phyloP scores from a whole-genome alignment of 768 basidiomycete species.

The Lactifluus subvellereus region DNA sequence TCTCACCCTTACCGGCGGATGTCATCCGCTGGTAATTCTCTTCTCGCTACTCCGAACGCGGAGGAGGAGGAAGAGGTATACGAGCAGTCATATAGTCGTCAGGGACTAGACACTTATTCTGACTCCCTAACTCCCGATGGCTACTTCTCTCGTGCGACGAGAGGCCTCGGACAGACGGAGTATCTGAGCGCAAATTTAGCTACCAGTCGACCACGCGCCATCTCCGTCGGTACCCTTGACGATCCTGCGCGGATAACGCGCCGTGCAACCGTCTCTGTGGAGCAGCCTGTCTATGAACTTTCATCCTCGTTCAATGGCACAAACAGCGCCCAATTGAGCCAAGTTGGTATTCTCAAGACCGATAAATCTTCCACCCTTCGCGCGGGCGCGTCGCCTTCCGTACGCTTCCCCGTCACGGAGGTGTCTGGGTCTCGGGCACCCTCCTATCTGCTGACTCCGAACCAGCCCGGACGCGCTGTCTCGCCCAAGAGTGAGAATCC shows the following conservation, averaged over 20 bases:
- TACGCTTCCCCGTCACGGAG: constrained; percentile 24
- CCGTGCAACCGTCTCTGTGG: constrained; percentile 43
- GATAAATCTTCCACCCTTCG: constrained; percentile 27
- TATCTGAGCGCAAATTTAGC: constrained; percentile 19
- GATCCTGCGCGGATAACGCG: constrained; percentile 71
- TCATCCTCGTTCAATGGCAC: constrained; percentile 40
- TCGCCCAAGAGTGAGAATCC: constrained; percentile 77
- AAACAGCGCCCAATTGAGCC: constrained; percentile 33
- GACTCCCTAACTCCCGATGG: constrained; percentile 55
- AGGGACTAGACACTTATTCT: constrained; percentile 54
- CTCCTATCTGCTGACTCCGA: constrained; percentile 62
- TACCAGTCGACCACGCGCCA: constrained; percentile 62
- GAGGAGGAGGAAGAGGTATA: constrained; percentile 77
- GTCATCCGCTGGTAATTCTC: constrained; percentile 51
- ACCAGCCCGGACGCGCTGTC: constrained; percentile 64
- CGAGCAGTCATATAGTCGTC: constrained; percentile 52
- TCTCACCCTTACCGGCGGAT: constrained; percentile 84
- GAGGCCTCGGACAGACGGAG: constrained; percentile 19
- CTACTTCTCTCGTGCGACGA: constrained; percentile 42
- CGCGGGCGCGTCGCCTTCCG: constrained; percentile 19
- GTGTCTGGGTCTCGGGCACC: constrained; percentile 39
- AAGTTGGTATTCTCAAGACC: constrained; percentile 31
- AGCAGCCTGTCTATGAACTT: constrained; percentile 42
- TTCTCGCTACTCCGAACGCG: constrained; percentile 54
- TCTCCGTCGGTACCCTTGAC: constrained; percentile 84